These are phyloP conservation scores for Bothriochloa decipiens DNA, from an alignment of 176 grass and related monocot species.

Conservation along the genomic window DNA sequence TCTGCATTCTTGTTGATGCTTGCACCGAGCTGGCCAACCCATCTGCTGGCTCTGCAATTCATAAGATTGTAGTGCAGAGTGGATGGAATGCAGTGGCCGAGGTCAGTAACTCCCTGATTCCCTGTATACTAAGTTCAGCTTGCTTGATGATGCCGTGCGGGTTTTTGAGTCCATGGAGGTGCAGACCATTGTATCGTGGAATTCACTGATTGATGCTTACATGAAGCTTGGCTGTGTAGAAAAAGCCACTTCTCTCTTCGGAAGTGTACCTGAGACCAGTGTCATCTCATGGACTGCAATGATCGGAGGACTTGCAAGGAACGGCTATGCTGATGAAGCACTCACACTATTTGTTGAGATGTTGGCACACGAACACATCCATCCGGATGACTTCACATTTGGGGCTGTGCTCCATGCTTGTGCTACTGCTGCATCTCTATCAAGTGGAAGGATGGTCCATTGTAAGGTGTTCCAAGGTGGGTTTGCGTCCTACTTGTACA, in stretches of 20 bases:
- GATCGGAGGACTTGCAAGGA: constrained; percentile 61
- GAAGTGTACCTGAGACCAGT: constrained; percentile 52
- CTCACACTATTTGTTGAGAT: constrained; percentile 53
- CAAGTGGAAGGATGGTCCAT: constrained; percentile 62
- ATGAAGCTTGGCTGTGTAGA: constrained; percentile 55
- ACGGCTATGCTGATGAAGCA: constrained; percentile 45
- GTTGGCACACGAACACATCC: constrained; percentile 31
- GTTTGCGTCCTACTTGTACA: constrained; percentile 52
- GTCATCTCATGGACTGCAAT: constrained; percentile 65
- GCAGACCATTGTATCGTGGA: constrained; percentile 59
- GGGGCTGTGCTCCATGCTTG: constrained; percentile 63
- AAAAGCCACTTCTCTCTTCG: constrained; percentile 49
- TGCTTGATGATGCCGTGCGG: constrained; percentile 40
- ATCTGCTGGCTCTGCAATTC: constrained; percentile 38
- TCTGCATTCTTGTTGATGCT: constrained; percentile 53
- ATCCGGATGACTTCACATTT: constrained; percentile 61
- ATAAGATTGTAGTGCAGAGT: constrained; percentile 47
- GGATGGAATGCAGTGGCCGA: constrained; percentile 42
- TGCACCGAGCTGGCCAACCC: constrained; percentile 47
- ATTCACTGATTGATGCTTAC: constrained; percentile 59
- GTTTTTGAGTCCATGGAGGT: constrained; percentile 58
- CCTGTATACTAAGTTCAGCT: constrained; percentile 60
- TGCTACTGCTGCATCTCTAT: constrained; percentile 26
- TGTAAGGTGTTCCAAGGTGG: constrained; percentile 41
- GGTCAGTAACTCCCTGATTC: constrained; percentile 71